Base-by-base conservation (phyloP, 2,329 filamentous ascomycete genomes). In the Dactylellina parvicollis region DNA sequence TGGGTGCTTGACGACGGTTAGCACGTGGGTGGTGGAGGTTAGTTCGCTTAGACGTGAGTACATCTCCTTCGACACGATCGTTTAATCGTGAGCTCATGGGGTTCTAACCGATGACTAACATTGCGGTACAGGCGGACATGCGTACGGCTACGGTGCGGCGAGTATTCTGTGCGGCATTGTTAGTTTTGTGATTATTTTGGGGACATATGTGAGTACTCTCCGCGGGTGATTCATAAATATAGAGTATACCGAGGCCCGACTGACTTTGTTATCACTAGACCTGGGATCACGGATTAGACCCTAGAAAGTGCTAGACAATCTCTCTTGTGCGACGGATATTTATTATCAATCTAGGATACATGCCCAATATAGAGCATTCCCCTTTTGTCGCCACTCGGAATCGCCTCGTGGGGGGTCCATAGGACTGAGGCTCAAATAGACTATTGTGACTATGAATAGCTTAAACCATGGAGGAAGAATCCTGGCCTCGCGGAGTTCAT, bases 21-120 rank as follows among this genome's bases (percentile, higher is more conserved):
- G 87, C 76, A 90, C 88, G 1, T 90, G 87, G 87, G 86, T 88
- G 22, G 82, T 83, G 5, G 88, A 90, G 79, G 77, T 90, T 77
- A 84, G 82, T 66, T 82, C 82, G 1, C 76, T 90, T 56, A 80
- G 83, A 46, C 81, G 83, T 75, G 50, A 14, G 42, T 59, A 26
- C n/a, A n/a, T n/a, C n/a, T n/a, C n/a, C n/a, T n/a, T n/a, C n/a
- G n/a, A n/a, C n/a, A n/a, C n/a, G n/a, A n/a, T n/a, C n/a, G n/a
- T n/a, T n/a, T n/a, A n/a, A n/a, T n/a, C n/a, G n/a, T n/a, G n/a
- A n/a, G n/a, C n/a, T n/a, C n/a, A n/a, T n/a, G n/a, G n/a, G n/a
- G n/a, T n/a, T n/a, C n/a, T n/a, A n/a, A n/a, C n/a, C n/a, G n/a
- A n/a, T n/a, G n/a, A 22, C 60, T 55, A 56, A 55, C 36, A 9